Base-by-base conservation (phyloP, 225 moss, liverwort and hornwort genomes). In the Thuidium tamariscinum region DNA sequence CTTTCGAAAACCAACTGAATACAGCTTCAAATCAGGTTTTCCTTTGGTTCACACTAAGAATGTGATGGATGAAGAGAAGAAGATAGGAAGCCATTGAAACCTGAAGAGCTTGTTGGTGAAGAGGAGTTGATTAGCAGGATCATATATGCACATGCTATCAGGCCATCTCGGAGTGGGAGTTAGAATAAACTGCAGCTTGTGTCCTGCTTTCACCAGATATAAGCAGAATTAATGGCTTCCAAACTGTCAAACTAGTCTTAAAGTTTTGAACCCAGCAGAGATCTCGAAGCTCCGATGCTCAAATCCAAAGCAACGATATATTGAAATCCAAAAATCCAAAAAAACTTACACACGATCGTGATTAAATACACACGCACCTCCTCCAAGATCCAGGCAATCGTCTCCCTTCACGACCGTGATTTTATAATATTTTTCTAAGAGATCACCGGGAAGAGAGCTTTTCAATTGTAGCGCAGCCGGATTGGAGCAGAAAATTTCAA, bases 401-500 rank as follows among this genome's bases (percentile, higher is more conserved):
- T 92, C 95, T 39, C 90, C 91, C 69, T 92, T 93, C 59, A 96
- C 95, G 78, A 85, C 30, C n/a, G 91, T 96, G 48, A 98, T 85
- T 39, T 91, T 90, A 48, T 93, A 94, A 61, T 87, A 62, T 44
- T 94, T 93, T 46, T 39, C 87, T 64, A 94, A 66, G 39, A 89
- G 73, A 71, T 91, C 88, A 73, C 83, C 86, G 75, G 96, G 59
- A 51, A 95, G 90, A 16, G 93, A 85, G 72, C 90, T 88, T 77
- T 65, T 93, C 84, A 98, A 70, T 72, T 93, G 92, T 73, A 91
- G 91, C 52, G 96, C 94, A 82, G 98, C 98, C 39, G 98, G 96
- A 79, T 98, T 98, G 85, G 98, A 98, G 64, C 98, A 98, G 89
- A 91, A 96, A 37, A 98, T 85, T 87, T 95, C 91, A 81, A 95